Evolutionary conservation across 768 basidiomycete species (phyloP).

Genomic region (Rossbeevera mucosa): DNA sequence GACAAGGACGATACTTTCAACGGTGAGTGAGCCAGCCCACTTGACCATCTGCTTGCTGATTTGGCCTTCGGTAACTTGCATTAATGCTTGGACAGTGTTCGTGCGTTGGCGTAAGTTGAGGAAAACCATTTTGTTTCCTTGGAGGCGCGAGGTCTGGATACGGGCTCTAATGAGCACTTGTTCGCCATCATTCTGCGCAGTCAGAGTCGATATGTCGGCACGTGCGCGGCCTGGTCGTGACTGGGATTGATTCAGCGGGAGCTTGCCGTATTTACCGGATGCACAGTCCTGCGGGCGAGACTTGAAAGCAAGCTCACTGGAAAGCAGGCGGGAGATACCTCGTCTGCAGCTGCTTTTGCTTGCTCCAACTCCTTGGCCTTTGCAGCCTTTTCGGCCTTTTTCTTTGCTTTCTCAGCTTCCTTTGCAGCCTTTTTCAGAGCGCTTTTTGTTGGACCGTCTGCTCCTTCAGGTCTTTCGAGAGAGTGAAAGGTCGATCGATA

Average conservation of each 20-base stretch:
- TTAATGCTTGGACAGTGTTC: conserved; percentile 81
- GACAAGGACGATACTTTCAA: conserved; percentile 89
- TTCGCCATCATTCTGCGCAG: conserved; percentile 59
- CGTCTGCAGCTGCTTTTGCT: conserved; percentile 63
- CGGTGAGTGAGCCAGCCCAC: conserved; percentile 72
- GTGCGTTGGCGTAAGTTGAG: conserved; percentile 85
- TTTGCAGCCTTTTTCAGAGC: conserved; percentile 91
- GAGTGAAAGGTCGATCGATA: conserved; percentile 3
- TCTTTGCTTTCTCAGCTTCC: conserved; percentile 85
- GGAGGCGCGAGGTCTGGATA: conserved; percentile 85
- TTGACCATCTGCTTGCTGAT: conserved; percentile 98
- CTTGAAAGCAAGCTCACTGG: conserved; percentile 27
- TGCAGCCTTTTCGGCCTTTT: conserved; percentile 81
- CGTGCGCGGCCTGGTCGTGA: conserved; percentile 59
- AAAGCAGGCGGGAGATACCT: conserved; percentile 29
- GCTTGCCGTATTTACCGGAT: conserved; percentile 73
- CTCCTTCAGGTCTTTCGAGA: conserved; percentile 20
- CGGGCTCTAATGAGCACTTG: conserved; percentile 83
- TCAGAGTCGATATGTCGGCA: conserved; percentile 61
- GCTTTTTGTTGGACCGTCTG: conserved; percentile 69
- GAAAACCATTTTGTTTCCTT: conserved; percentile 96
- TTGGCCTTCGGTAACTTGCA: conserved; percentile 63
- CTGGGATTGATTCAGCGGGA: conserved; percentile 91
- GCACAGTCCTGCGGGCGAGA: conserved; percentile 61
- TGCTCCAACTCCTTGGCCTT: conserved; percentile 74